These are phyloP conservation scores for Cutaneotrichosporon dermatis DNA, from an alignment of 1,284 basidiomycete genomes.

Conservation along the genomic window DNA sequence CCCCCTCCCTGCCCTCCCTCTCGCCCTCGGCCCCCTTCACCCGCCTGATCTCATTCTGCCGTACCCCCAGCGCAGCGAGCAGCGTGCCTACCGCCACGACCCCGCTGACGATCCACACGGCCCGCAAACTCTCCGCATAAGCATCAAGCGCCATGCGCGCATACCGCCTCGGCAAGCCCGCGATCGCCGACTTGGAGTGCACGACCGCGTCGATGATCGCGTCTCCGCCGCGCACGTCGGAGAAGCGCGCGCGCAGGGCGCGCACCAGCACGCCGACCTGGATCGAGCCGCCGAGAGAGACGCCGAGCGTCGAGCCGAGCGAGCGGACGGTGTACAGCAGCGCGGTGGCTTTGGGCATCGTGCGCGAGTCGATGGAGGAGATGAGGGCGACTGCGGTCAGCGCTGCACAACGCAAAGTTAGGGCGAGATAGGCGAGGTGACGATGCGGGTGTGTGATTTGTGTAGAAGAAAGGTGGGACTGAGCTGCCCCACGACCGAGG, in stretches of 20 bases:
- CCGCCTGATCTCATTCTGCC: conserved; percentile 14
- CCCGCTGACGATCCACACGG: conserved; percentile 29
- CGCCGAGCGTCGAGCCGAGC: conserved; percentile 45
- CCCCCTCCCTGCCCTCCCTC: background rate
- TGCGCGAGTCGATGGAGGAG: conserved; percentile 37
- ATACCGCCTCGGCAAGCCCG: conserved; percentile 23
- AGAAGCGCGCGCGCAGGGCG: conserved; percentile 19
- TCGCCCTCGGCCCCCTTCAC: background rate
- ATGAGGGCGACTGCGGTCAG: conserved; percentile 41
- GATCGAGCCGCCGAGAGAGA: conserved; percentile 40
- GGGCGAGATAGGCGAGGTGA: no score
- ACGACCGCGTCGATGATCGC: conserved; percentile 38
- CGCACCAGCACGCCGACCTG: conserved; percentile 40
- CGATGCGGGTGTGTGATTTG: no score
- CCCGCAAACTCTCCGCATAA: conserved; percentile 34
- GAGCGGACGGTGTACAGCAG: conserved; percentile 45
- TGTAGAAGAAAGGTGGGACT: no score
- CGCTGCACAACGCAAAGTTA: no score
- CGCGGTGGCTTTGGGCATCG: conserved; percentile 49
- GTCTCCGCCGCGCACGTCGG: conserved; percentile 4
- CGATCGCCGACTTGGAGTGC: conserved; percentile 46
- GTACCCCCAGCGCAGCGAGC: conserved; percentile 20
- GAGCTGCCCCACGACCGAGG: no score
- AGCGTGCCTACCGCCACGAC: conserved; percentile 31
- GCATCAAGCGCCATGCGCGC: conserved; percentile 35